Percentiles rank a stretch among this genome's conserved stretches.
Conservation (phyloP, 1,284 basidiomycete species). For the Coriolopsis trogii region DNA sequence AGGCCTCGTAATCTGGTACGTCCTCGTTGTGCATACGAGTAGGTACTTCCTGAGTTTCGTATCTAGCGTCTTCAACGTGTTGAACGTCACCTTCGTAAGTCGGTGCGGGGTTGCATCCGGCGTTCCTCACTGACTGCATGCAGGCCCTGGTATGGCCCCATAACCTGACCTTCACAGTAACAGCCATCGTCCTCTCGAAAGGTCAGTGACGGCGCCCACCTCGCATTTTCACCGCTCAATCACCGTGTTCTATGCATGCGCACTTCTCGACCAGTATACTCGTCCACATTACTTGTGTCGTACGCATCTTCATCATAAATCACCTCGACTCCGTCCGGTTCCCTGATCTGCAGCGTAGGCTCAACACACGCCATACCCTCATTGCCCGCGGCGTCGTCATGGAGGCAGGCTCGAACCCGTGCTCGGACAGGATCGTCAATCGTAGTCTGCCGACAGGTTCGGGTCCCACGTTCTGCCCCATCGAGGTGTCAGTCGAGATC, state of each 20-base stretch:
- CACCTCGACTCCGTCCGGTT: neutral
- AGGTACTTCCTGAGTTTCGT: neutral
- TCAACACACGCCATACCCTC: neutral
- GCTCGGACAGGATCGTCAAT: too few relatives aligned
- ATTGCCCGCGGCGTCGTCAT: neutral
- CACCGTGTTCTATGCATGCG: neutral
- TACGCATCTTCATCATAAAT: neutral
- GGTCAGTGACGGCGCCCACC: neutral
- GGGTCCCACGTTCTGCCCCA: too few relatives aligned
- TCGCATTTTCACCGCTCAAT: neutral
- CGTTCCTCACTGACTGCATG: neutral
- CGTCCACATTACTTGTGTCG: constrained; percentile 7
- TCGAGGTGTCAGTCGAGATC: too few relatives aligned
- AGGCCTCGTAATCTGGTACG: constrained; percentile 12
- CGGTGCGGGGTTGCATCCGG: too few relatives aligned
- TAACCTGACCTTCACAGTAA: neutral
- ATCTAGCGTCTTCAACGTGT: constrained; percentile 9
- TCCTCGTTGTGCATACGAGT: neutral
- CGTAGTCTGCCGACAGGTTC: too few relatives aligned
- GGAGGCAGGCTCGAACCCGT: too few relatives aligned
- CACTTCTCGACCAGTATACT: neutral
- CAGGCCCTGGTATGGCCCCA: neutral
- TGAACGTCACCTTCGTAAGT: constrained; percentile 10
- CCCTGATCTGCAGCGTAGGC: neutral
- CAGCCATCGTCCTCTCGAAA: constrained; percentile 8